These are phyloP conservation scores for Hypericum perforatum DNA, from an alignment of 345 rosid species.

Conservation along the genomic window DNA sequence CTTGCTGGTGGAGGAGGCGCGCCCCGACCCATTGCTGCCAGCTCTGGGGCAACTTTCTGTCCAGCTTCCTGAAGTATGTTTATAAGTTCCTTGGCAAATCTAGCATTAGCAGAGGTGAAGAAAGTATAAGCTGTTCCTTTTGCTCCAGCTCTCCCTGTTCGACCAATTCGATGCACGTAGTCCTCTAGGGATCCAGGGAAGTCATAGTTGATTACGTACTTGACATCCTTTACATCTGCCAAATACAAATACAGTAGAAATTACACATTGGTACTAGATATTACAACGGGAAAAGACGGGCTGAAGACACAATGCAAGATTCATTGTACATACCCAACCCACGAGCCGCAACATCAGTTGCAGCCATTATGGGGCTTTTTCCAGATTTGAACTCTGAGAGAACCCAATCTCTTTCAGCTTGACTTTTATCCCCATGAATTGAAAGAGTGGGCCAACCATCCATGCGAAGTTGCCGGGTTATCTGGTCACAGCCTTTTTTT, in stretches of 20 bases:
- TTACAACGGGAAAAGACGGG: neutral
- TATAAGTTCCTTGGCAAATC: slow-evolving; percentile 87
- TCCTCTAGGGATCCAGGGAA: slow-evolving; percentile 98
- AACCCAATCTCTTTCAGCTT: slow-evolving; percentile 99
- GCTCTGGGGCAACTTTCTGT: slow-evolving; percentile 79
- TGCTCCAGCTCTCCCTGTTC: slow-evolving; percentile 99
- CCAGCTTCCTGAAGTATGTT: slow-evolving; percentile 94
- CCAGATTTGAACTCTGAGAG: slow-evolving; percentile 97
- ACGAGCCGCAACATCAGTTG: slow-evolving; percentile 99
- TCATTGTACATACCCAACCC: slow-evolving; percentile 60
- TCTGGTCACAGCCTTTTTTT: slow-evolving; percentile 95
- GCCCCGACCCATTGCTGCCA: slow-evolving; percentile 94
- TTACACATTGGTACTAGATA: neutral
- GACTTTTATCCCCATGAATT: slow-evolving; percentile 99
- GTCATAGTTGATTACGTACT: slow-evolving; percentile 91
- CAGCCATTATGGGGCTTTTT: slow-evolving; percentile 98
- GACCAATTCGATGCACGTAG: slow-evolving; percentile 94
- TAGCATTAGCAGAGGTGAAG: slow-evolving; percentile 94
- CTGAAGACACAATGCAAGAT: neutral
- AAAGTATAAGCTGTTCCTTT: slow-evolving; percentile 97
- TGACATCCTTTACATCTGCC: slow-evolving; percentile 95
- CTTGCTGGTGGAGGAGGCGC: slow-evolving; percentile 90
- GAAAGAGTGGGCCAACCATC: slow-evolving; percentile 99
- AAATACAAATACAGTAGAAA: slow-evolving; percentile 13
- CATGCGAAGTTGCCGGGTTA: slow-evolving; percentile 97